These are phyloP conservation scores for Strobilomyces dryophilus DNA, from an alignment of 768 basidiomycete species.

Conservation along the genomic window DNA sequence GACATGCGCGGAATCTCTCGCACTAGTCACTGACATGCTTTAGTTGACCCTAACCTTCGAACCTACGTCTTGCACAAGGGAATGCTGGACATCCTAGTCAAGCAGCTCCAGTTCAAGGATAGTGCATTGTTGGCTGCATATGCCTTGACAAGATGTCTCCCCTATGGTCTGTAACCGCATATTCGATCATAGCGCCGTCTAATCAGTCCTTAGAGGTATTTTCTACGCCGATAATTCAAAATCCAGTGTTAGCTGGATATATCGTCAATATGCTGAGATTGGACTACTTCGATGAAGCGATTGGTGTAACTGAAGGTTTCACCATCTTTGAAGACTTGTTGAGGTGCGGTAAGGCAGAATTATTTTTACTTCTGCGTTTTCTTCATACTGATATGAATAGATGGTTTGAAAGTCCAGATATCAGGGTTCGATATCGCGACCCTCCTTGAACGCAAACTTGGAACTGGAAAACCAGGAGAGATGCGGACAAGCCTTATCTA, in stretches of 20 bases:
- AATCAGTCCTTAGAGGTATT: neutral
- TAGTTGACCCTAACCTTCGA: slow-evolving; percentile 2
- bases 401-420: neutral
- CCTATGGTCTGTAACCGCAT: neutral
- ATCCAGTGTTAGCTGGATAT: slow-evolving; percentile 8
- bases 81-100: neutral
- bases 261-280: slow-evolving; percentile 23
- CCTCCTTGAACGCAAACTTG: slow-evolving; percentile 3
- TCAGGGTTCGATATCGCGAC: slow-evolving; percentile 1
- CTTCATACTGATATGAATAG: neutral
- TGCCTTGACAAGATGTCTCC: slow-evolving; percentile 1
- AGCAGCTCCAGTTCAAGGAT: slow-evolving; percentile 2
- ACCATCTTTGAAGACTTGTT: slow-evolving; percentile 1
- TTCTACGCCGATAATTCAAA: neutral
- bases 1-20: too few species aligned
- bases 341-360: neutral
- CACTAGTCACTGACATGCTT: neutral
- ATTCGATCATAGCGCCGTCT: neutral
- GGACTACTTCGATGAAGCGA: slow-evolving; percentile 24
- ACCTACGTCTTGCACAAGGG: neutral
- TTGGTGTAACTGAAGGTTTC: slow-evolving; percentile 19
- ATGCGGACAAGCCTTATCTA: slow-evolving; percentile 4
- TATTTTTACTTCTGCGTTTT: neutral
- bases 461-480: neutral
- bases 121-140: slow-evolving; percentile 5